Evolutionary conservation across 345 rosid species (phyloP).

Genomic region (Camelina laxa): DNA sequence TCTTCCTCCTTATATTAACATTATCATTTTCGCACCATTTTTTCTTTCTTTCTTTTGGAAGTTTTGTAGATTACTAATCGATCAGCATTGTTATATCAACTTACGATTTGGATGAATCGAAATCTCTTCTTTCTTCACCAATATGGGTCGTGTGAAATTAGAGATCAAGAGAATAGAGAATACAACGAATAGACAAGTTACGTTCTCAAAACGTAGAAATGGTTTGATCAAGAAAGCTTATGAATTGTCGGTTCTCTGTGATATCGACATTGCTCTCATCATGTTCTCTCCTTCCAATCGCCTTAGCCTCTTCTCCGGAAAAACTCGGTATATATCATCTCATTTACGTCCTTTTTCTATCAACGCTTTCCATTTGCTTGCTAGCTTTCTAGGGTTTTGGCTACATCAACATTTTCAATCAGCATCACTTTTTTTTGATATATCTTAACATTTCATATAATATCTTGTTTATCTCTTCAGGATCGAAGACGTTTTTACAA

Average conservation of each 20-base stretch:
- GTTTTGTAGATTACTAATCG: slow-evolving; percentile 26
- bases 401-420: neutral
- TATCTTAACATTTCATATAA: neutral
- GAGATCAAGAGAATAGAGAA: slow-evolving; percentile 83
- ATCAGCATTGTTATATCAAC: neutral
- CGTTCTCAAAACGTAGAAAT: slow-evolving; percentile 85
- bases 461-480: slow-evolving; percentile 34
- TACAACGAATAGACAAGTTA: slow-evolving; percentile 75
- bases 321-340: slow-evolving; percentile 52
- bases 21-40: neutral
- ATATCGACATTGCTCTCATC: slow-evolving; percentile 80
- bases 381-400: neutral
- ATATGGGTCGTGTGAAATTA: slow-evolving; percentile 79
- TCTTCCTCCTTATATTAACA: slow-evolving; percentile 25
- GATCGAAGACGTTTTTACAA: slow-evolving; percentile 77
- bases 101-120: slow-evolving; percentile 3
- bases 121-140: neutral
- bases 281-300: slow-evolving; percentile 82
- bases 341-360: neutral
- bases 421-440: neutral
- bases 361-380: slow-evolving; percentile 1
- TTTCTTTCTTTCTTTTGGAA: neutral
- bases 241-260: slow-evolving; percentile 82
- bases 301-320: slow-evolving; percentile 75
- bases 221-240: slow-evolving; percentile 91